These are phyloP conservation scores for Sporothrix schenckii DNA, from an alignment of 2,329 filamentous ascomycete species.

Conservation along the genomic window DNA sequence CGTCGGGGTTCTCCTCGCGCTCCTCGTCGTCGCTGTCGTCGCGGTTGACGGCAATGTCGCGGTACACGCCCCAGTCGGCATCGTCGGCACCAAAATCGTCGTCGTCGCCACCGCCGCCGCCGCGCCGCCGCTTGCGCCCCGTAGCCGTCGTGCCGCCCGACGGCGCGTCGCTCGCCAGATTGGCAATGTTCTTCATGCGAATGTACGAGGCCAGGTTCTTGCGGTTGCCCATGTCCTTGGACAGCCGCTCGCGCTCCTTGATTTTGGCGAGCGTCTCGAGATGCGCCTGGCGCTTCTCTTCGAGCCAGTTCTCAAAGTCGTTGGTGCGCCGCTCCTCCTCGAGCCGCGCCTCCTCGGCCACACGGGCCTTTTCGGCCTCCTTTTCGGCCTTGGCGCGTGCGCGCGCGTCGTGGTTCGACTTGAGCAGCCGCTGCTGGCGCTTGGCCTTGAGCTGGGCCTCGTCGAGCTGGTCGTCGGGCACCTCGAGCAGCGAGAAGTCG, in stretches of 20 bases:
- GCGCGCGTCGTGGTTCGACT: constrained; percentile 90
- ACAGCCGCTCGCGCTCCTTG: constrained; percentile 89
- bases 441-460: constrained; percentile 91
- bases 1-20: constrained; percentile 83
- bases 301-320: constrained; percentile 83
- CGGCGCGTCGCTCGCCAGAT: constrained; percentile 87
- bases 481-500: constrained; percentile 83
- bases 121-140: constrained; percentile 54
- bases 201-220: constrained; percentile 96
- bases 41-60: constrained; percentile 75
- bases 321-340: constrained; percentile 84
- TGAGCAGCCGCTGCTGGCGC: constrained; percentile 86
- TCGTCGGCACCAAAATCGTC: constrained; percentile 97
- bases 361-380: constrained; percentile 82
- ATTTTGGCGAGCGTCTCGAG: constrained; percentile 74
- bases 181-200: constrained; percentile 97
- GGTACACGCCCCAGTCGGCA: constrained; percentile 96
- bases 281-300: constrained; percentile 77
- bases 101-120: constrained; percentile 73
- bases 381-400: constrained; percentile 96
- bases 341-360: constrained; percentile 78
- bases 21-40: constrained; percentile 82
- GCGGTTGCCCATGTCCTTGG: constrained; percentile 91
- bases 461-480: constrained; percentile 89
- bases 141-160: constrained; percentile 39